Evolutionary conservation across 73 alveolate genomes (phyloP).

Genomic region (Tetrahymena borealis): DNA sequence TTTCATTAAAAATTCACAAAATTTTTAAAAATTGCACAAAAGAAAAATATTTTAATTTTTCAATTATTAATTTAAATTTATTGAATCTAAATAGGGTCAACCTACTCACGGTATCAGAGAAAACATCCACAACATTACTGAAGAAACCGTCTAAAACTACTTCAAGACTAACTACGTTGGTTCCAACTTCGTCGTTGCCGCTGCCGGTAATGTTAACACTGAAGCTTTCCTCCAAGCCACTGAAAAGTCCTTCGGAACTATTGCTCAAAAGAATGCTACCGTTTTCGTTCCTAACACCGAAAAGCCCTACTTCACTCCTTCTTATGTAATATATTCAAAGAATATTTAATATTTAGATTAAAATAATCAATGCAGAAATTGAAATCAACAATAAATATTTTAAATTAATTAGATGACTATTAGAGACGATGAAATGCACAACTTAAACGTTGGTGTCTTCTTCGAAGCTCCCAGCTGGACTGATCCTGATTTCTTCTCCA

Average conservation of each 20-base stretch:
- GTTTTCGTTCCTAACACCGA: slow-evolving; percentile 45
- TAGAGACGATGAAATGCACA: slow-evolving; percentile 80
- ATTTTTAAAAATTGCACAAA: too few relatives aligned
- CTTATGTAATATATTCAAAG: slow-evolving; percentile 7
- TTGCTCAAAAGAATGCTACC: slow-evolving; percentile 32
- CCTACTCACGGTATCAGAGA: slow-evolving; percentile 76
- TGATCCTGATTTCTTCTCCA: slow-evolving; percentile 63
- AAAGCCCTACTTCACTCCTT: slow-evolving; percentile 62
- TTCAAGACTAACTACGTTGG: slow-evolving; percentile 57
- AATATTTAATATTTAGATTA: neutral
- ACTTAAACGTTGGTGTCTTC: slow-evolving; percentile 74
- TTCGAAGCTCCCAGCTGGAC: slow-evolving; percentile 62
- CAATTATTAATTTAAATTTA: neutral
- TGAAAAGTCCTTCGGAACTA: slow-evolving; percentile 49
- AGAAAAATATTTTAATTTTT: too few relatives aligned
- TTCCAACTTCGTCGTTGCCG: slow-evolving; percentile 69
- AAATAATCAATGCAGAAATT: neutral
- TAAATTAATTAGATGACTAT: slow-evolving; percentile 13
- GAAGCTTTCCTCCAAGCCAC: slow-evolving; percentile 53
- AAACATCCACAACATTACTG: slow-evolving; percentile 43
- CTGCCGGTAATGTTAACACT: slow-evolving; percentile 70
- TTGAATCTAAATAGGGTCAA: slow-evolving; percentile 61
- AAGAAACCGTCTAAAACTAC: slow-evolving; percentile 51
- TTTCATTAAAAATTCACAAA: too few relatives aligned
- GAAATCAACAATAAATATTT: neutral